Percentiles rank a stretch among this genome's conserved stretches.
Evolutionary conservation across 1,284 basidiomycete genomes (phyloP).

Genomic region (Austropuccinia psidii): DNA sequence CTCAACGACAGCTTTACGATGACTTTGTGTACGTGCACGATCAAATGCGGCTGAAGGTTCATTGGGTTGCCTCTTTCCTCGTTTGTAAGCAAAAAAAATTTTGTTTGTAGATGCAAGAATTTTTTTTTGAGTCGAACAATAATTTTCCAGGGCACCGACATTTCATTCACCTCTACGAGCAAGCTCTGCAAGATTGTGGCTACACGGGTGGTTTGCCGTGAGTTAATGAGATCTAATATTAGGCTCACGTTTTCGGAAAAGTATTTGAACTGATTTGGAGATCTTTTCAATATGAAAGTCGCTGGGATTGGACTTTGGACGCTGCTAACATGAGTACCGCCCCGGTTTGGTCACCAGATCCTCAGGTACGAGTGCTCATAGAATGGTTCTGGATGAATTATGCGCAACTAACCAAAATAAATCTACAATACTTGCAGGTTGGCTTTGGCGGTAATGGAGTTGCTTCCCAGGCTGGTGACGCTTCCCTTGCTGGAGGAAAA

Average conservation of each 20-base stretch:
- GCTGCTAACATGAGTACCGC: slow-evolving; percentile 1
- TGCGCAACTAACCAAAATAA: background rate
- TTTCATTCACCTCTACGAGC: slow-evolving; percentile 35
- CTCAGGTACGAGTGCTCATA: slow-evolving; percentile 1
- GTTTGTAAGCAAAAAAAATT: slow-evolving; percentile 4
- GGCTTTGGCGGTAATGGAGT: slow-evolving; percentile 19
- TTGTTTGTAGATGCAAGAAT: background rate
- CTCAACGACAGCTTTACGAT: slow-evolving; percentile 1
- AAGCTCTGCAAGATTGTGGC: slow-evolving; percentile 16
- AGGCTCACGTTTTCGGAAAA: too few relatives aligned
- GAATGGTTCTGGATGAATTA: background rate
- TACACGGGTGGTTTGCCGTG: slow-evolving; percentile 20
- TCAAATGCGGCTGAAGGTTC: background rate
- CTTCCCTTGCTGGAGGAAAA: background rate
- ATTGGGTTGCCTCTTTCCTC: slow-evolving; percentile 26
- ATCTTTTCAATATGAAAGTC: background rate
- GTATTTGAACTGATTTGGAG: too few relatives aligned
- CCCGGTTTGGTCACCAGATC: slow-evolving; percentile 27
- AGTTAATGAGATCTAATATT: background rate
- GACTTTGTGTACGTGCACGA: slow-evolving; percentile 33
- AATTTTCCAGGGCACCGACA: slow-evolving; percentile 13
- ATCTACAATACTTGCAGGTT: background rate
- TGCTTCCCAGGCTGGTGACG: background rate
- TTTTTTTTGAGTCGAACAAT: background rate
- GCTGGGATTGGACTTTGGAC: slow-evolving; percentile 31